Conservation (phyloP, 176 grass and related monocot species). For the Carex parvula region DNA sequence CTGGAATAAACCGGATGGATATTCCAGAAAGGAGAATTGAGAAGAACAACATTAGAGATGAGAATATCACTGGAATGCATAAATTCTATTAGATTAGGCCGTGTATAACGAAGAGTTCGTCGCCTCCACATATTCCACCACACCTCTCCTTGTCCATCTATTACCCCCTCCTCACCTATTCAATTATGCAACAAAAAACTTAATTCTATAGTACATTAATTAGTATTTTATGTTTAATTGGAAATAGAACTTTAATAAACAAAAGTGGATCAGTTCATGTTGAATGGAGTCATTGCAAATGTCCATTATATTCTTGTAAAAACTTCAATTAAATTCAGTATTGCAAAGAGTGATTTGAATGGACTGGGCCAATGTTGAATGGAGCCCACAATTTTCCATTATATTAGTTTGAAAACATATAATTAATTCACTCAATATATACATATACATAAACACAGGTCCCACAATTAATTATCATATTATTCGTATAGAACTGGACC, state of each 20-base stretch:
- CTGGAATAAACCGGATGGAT: constrained; percentile 86
- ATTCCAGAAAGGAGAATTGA: constrained; percentile 92
- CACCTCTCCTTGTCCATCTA: constrained; percentile 84
- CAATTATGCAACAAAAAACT: background rate
- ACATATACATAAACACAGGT: background rate
- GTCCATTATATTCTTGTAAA: background rate
- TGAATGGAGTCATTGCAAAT: background rate
- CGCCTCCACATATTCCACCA: constrained; percentile 96
- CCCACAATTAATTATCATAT: background rate
- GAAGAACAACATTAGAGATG: constrained; percentile 76
- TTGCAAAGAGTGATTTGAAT: background rate
- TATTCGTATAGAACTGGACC: background rate
- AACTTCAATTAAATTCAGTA: background rate
- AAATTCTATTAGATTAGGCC: constrained; percentile 73
- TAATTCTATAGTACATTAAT: background rate
- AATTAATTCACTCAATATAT: background rate
- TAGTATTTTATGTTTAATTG: background rate
- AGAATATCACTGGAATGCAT: constrained; percentile 72
- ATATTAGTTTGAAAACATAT: background rate
- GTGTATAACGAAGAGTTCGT: constrained; percentile 52
- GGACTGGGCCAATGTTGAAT: background rate
- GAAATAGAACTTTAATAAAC: background rate
- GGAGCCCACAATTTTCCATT: background rate
- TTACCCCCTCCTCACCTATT: constrained; percentile 59
- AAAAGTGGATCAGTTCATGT: background rate